Conservation (phyloP, 2,329 filamentous ascomycete species). For the Xylaria arbuscula region DNA sequence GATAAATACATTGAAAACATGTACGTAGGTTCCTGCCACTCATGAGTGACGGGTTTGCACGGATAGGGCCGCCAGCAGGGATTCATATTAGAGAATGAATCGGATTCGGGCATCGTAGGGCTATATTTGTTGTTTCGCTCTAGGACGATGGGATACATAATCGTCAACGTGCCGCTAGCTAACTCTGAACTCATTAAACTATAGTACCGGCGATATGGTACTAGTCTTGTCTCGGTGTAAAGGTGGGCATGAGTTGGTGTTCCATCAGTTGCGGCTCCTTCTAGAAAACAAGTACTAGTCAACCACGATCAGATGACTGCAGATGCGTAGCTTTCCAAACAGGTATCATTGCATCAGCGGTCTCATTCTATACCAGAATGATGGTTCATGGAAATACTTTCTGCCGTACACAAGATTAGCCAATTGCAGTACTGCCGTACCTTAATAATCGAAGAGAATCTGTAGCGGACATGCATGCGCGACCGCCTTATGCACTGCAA, state of each 20-base stretch:
- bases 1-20: neutral
- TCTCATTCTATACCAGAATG: constrained; percentile 48
- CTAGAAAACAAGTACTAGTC: neutral
- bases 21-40: neutral
- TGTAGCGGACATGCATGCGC: constrained; percentile 1
- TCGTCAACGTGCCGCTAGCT: neutral
- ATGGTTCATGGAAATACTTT: constrained; percentile 41
- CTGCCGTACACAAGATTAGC: constrained; percentile 32
- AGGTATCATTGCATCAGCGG: neutral
- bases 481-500: constrained; percentile 24
- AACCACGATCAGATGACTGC: neutral
- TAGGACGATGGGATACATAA: constrained; percentile 9
- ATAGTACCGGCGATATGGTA: neutral
- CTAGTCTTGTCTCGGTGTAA: neutral
- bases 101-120: neutral
- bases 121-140: neutral
- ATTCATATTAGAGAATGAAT: constrained; percentile 20
- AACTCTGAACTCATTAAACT: constrained; percentile 6
- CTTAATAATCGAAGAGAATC: constrained; percentile 5
- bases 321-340: neutral
- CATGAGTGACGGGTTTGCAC: neutral
- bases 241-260: no score
- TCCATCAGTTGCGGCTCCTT: neutral
- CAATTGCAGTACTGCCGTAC: constrained; percentile 6
- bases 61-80: constrained; percentile 1